Evolutionary conservation across 75 land plant genomes (phyloP), one percentile per base, ranked within the genome.

Genomic region (Adiantum capillusveneris): DNA sequence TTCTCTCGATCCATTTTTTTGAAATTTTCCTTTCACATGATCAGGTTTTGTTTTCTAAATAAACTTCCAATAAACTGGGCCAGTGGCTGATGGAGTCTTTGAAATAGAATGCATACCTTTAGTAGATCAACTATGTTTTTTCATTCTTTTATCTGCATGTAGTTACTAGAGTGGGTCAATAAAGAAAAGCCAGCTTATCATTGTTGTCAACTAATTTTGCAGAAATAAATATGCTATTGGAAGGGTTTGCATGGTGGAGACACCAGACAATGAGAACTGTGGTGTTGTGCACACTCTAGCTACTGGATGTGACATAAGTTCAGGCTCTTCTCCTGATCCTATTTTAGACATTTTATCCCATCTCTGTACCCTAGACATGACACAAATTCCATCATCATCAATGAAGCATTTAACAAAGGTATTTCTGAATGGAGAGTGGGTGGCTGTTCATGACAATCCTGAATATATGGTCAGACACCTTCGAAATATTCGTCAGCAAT

Each of bases 181-280:
- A n/a, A n/a, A n/a, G n/a, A n/a, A n/a, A n/a, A n/a, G n/a, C n/a
- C n/a, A n/a, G n/a, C n/a, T n/a, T n/a, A n/a, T n/a, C n/a, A n/a
- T n/a, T n/a, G n/a, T n/a, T n/a, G n/a, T n/a, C n/a, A n/a, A n/a
- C n/a, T n/a, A n/a, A n/a, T 34, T 53, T 26, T 25, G 28, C 55
- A 53, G 55, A 24, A 53, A 53, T 27, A 25, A 6, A 26, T 53
- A 53, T 25, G 55, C 55, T 1, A 83, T 80, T 83, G 98, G 98
- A 26, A 83, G 75, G 64, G 49, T 93, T 55, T 93, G 98, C 71
- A 83, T 87, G 54, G 66, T 93, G 26, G 85, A 94, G 37, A 93
- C 98, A 9, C 75, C 90, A 22, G 98, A 93, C 79, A 96, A 84
- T 49, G 87, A 86, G 63, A 86, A 85, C 25, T 93, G 96, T 63